phyloP scores from a whole-genome alignment of 164 flowering plant species.

The Cinnamomum micranthum region DNA sequence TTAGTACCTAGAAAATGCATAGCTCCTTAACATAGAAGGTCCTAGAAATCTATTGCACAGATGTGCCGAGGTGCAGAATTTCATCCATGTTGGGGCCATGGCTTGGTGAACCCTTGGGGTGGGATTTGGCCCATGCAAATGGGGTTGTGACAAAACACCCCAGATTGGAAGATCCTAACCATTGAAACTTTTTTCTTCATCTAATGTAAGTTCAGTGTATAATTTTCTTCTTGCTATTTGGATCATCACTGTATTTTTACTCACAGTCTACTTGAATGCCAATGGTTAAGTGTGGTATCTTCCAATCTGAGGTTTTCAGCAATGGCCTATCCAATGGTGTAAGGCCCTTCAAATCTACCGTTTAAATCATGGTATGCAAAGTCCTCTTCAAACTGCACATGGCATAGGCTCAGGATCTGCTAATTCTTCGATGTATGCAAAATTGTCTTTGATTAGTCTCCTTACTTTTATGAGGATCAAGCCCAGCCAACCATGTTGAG shows the following conservation, averaged over 20 bases:
- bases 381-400: too few species aligned
- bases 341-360: too few species aligned
- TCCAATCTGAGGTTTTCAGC: too few species aligned
- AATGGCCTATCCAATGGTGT: too few species aligned
- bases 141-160: neutral
- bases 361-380: slow-evolving; percentile 5
- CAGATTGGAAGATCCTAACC: neutral
- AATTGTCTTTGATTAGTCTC: neutral
- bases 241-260: too few species aligned
- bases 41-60: neutral
- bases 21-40: neutral
- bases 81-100: neutral
- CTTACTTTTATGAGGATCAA: slow-evolving; percentile 66
- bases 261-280: too few species aligned
- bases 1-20: too few species aligned
- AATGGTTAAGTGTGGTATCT: too few species aligned
- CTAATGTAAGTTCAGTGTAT: neutral
- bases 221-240: too few species aligned
- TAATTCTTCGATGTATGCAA: neutral
- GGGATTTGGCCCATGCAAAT: neutral
- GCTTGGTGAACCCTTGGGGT: neutral
- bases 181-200: neutral
- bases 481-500: slow-evolving; percentile 80
- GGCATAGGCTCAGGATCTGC: too few species aligned
- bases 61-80: neutral